A percentile compares a stretch with the other conserved stretches of the same genome.
phyloP scores from a whole-genome alignment of 1,139 yeast genomes.

The Lodderomyces jiufengensis region DNA sequence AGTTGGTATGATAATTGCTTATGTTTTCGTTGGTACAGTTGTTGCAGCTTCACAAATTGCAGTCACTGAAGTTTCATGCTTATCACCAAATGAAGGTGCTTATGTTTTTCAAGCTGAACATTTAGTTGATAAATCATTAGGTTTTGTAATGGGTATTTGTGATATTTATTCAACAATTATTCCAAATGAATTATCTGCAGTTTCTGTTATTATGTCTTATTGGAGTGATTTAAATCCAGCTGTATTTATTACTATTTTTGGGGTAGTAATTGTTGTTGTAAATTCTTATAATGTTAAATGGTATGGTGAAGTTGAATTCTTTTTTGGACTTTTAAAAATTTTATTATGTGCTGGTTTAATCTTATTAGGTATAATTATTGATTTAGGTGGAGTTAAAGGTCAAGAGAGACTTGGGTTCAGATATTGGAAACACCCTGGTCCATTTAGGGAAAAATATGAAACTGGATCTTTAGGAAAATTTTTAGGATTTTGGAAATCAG shows the following conservation, averaged over 20 bases:
- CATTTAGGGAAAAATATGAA: constrained; percentile 49
- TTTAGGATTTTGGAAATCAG: constrained; percentile 28
- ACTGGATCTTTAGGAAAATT: constrained; percentile 59
- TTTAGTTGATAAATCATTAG: constrained; percentile 25
- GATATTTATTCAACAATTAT: constrained; percentile 17
- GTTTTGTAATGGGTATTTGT: constrained; percentile 25
- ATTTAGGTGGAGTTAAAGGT: constrained; percentile 28
- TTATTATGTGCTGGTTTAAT: constrained; percentile 25
- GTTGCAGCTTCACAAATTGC: constrained; percentile 23
- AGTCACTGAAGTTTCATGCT: constrained; percentile 25
- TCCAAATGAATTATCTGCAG: constrained; percentile 25
- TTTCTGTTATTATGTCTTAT: constrained; percentile 25
- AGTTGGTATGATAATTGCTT: constrained; percentile 21
- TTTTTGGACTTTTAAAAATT: constrained; percentile 27
- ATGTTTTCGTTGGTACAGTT: constrained; percentile 20
- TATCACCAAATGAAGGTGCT: constrained; percentile 29
- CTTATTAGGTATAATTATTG: constrained; percentile 23
- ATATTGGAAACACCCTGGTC: constrained; percentile 25
- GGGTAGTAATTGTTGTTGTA: constrained; percentile 20
- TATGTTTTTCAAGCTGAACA: constrained; percentile 27
- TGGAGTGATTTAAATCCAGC: constrained; percentile 24
- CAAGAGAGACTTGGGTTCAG: constrained; percentile 24
- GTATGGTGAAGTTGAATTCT: constrained; percentile 33
- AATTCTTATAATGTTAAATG: constrained; percentile 25
- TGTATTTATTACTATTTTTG: constrained; percentile 27